Conservation (phyloP, 805 yeast genomes). For the Candida koratica region DNA sequence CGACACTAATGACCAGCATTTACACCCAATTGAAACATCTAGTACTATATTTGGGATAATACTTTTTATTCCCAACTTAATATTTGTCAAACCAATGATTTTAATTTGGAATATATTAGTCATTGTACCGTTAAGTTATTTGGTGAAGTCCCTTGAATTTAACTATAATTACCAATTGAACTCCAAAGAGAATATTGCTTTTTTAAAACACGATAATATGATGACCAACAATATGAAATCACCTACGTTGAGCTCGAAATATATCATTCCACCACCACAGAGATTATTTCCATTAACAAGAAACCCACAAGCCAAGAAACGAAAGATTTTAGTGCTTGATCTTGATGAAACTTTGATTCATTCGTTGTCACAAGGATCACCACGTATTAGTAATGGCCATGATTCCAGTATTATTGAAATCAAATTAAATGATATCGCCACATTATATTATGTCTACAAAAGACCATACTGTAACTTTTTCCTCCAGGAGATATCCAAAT, state of each 20-base stretch:
- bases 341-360: constrained; percentile 94
- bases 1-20: background rate
- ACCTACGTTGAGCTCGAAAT: constrained; percentile 39
- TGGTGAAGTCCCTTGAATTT: constrained; percentile 11
- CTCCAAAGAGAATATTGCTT: constrained; percentile 30
- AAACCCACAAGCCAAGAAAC: constrained; percentile 33
- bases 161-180: constrained; percentile 10
- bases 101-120: constrained; percentile 45
- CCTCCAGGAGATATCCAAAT: constrained; percentile 67
- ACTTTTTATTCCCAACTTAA: constrained; percentile 26
- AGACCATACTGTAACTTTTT: constrained; percentile 90
- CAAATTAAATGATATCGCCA: constrained; percentile 59
- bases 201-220: constrained; percentile 38
- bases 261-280: constrained; percentile 45
- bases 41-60: background rate
- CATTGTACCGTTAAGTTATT: constrained; percentile 50
- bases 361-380: constrained; percentile 69
- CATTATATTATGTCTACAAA: constrained; percentile 85
- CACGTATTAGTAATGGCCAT: constrained; percentile 31
- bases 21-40: background rate
- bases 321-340: constrained; percentile 77
- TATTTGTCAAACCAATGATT: constrained; percentile 50
- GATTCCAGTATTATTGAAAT: constrained; percentile 74
- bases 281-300: constrained; percentile 39
- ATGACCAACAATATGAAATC: constrained; percentile 39